Conservation (phyloP, 257 asterid species). For the Nicotiana benthamiana region DNA sequence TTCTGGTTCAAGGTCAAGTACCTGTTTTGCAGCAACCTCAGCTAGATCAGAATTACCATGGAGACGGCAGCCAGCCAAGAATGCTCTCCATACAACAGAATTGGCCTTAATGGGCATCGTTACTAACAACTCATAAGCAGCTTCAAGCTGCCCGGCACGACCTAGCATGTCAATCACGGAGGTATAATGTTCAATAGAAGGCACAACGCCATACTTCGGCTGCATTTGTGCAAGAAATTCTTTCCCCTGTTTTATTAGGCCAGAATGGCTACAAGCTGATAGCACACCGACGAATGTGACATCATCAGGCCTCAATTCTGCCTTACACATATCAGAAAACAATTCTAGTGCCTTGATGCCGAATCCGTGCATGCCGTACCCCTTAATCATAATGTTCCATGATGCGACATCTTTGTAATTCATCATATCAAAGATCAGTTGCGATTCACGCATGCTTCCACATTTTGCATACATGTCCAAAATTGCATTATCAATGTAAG, state of each 20-base stretch:
- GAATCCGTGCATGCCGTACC: constrained; percentile 73
- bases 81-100: constrained; percentile 73
- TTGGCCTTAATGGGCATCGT: constrained; percentile 57
- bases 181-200: constrained; percentile 61
- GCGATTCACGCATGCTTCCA: constrained; percentile 68
- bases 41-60: constrained; percentile 65
- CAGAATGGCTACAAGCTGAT: constrained; percentile 81
- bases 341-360: constrained; percentile 58
- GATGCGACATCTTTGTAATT: constrained; percentile 59
- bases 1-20: constrained; percentile 53
- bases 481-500: constrained; percentile 47
- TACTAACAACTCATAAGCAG: constrained; percentile 54
- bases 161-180: constrained; percentile 89
- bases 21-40: constrained; percentile 44
- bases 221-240: constrained; percentile 55
- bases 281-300: constrained; percentile 69
- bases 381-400: constrained; percentile 85
- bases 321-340: constrained; percentile 50
- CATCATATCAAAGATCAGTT: constrained; percentile 43
- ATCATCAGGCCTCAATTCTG: constrained; percentile 54
- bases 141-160: constrained; percentile 62
- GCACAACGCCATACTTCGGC: constrained; percentile 43
- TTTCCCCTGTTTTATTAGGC: constrained; percentile 46
- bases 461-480: constrained; percentile 94
- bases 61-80: constrained; percentile 64